Conservation (phyloP, 2,329 filamentous ascomycete species). For the Claviceps sp. region DNA sequence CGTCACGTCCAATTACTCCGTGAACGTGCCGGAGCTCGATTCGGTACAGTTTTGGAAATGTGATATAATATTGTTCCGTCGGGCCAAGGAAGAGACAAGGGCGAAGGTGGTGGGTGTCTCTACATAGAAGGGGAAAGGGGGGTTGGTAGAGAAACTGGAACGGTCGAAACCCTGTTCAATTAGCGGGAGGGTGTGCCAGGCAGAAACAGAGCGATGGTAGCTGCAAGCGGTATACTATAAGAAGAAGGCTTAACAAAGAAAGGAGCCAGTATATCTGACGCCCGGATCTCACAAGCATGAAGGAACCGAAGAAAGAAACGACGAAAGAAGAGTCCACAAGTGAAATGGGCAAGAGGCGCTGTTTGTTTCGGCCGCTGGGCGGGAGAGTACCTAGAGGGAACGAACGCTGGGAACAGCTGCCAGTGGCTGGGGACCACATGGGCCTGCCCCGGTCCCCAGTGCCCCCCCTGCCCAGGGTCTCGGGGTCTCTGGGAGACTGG, state of each 20-base stretch:
- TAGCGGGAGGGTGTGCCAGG: not conserved
- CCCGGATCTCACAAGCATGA: not conserved
- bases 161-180: not conserved
- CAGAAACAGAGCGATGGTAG: not conserved
- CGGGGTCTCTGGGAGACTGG: not conserved
- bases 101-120: not conserved
- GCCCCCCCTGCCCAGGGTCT: not conserved
- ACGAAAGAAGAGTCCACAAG: not conserved
- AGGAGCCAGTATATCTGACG: not conserved
- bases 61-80: not conserved
- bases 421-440: not conserved
- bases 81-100: not conserved
- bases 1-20: not conserved
- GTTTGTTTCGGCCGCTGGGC: not conserved
- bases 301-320: not conserved
- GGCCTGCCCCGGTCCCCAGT: no score
- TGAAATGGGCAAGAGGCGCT: not conserved
- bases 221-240: not conserved
- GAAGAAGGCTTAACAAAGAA: not conserved
- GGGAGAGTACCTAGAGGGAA: not conserved
- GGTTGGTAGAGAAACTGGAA: not conserved
- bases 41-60: not conserved
- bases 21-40: not conserved
- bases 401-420: not conserved
- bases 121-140: constrained; percentile 1